phyloP scores from a whole-genome alignment of 345 rosid species.

The Punica granatum region DNA sequence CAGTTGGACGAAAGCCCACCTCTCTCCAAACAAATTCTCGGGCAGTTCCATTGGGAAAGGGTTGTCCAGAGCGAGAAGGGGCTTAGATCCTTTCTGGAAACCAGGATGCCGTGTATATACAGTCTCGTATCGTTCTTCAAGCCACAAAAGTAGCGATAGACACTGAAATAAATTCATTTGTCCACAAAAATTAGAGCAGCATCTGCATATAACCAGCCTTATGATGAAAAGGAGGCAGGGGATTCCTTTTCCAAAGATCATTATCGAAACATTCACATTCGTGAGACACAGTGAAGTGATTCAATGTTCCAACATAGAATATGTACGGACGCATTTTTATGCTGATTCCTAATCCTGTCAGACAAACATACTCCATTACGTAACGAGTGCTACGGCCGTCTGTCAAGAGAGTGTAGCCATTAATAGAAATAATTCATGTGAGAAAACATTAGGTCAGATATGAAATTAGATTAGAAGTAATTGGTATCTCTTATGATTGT shows the following conservation, averaged over 20 bases:
- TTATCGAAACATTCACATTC: background rate
- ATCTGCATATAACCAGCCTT: background rate
- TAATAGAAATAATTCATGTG: background rate
- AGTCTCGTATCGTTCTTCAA: slow-evolving; percentile 84
- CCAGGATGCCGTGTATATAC: slow-evolving; percentile 84
- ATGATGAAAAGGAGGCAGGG: background rate
- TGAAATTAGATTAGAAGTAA: background rate
- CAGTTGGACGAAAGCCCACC: slow-evolving; percentile 92
- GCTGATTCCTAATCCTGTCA: background rate
- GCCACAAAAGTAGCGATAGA: slow-evolving; percentile 73
- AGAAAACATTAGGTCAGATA: background rate
- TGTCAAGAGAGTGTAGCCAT: background rate
- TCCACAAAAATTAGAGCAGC: background rate
- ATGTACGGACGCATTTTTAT: background rate
- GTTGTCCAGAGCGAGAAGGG: slow-evolving; percentile 71
- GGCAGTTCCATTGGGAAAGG: slow-evolving; percentile 96
- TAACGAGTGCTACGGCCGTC: background rate
- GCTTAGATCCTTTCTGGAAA: slow-evolving; percentile 84
- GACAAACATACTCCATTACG: background rate
- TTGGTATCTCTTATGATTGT: background rate
- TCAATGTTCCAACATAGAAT: background rate
- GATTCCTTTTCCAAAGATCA: background rate
- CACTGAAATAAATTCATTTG: slow-evolving; percentile 41
- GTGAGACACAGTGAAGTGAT: background rate
- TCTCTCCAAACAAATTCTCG: slow-evolving; percentile 78